Conservation (phyloP, 257 asterid species). For the Jacaranda copaia region DNA sequence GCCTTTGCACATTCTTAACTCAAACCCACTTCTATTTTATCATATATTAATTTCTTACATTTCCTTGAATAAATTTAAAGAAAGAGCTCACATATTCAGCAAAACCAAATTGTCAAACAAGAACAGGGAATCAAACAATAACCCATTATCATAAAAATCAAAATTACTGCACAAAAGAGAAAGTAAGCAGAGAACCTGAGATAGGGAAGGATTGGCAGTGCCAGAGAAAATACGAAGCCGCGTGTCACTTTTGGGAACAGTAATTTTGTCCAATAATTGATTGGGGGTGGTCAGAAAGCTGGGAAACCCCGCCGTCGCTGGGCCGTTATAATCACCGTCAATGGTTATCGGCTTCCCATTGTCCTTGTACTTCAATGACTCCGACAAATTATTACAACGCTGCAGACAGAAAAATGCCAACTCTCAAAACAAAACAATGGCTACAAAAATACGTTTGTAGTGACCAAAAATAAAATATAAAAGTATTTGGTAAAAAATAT, state of each 20-base stretch:
- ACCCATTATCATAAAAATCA: no score
- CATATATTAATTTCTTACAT: neutral
- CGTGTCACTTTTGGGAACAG: constrained; percentile 51
- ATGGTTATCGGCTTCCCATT: constrained; percentile 54
- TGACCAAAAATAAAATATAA: no score
- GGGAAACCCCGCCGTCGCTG: constrained; percentile 49
- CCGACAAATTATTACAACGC: constrained; percentile 72
- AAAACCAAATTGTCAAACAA: neutral
- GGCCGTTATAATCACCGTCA: constrained; percentile 44
- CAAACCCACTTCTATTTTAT: neutral
- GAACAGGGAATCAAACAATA: neutral
- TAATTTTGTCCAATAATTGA: constrained; percentile 42
- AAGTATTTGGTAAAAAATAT: no score
- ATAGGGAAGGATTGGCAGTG: constrained; percentile 82
- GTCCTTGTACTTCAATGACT: constrained; percentile 67
- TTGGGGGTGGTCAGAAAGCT: constrained; percentile 56
- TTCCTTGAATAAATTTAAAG: neutral
- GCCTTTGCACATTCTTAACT: neutral
- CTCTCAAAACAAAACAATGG: constrained; percentile 12
- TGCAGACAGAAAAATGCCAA: constrained; percentile 35
- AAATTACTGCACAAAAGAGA: constrained; percentile 1
- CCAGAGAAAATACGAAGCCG: constrained; percentile 90
- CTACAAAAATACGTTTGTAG: constrained; percentile 10
- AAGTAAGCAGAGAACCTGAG: constrained; percentile 57
- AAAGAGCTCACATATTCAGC: neutral